These are phyloP conservation scores for Paramecium sexaurelia DNA, from an alignment of 73 alveolate species.

Conservation along the genomic window DNA sequence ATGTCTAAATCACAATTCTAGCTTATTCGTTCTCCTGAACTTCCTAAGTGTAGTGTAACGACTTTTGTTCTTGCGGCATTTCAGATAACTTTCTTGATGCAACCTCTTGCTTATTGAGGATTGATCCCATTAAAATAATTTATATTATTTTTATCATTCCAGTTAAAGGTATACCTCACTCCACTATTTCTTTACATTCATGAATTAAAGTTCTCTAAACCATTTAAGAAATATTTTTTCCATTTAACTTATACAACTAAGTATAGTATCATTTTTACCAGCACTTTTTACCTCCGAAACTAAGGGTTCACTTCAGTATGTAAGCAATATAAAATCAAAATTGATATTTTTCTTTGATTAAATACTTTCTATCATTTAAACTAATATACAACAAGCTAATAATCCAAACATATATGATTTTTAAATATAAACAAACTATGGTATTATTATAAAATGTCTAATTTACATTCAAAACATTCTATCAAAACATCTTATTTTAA, in stretches of 20 bases:
- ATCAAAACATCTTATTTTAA: not conserved
- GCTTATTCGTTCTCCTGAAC: conserved; percentile 38
- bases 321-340: not conserved
- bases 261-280: not conserved
- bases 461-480: not conserved
- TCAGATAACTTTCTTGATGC: not conserved
- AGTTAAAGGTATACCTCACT: conserved; percentile 11
- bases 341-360: not conserved
- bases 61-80: not conserved
- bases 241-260: not conserved
- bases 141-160: conserved; percentile 22
- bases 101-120: not conserved
- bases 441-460: not conserved
- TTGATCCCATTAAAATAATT: conserved; percentile 11
- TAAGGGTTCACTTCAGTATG: not conserved
- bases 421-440: not conserved
- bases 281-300: not conserved
- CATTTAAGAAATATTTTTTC: not conserved
- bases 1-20: not conserved
- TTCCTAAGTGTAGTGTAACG: not conserved
- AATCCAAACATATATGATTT: not conserved
- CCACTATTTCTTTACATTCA: not conserved
- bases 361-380: not conserved
- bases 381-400: not conserved
- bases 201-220: not conserved